These are phyloP conservation scores for Whalleya microplaca DNA, from an alignment of 2,329 filamentous ascomycete genomes.

Conservation along the genomic window DNA sequence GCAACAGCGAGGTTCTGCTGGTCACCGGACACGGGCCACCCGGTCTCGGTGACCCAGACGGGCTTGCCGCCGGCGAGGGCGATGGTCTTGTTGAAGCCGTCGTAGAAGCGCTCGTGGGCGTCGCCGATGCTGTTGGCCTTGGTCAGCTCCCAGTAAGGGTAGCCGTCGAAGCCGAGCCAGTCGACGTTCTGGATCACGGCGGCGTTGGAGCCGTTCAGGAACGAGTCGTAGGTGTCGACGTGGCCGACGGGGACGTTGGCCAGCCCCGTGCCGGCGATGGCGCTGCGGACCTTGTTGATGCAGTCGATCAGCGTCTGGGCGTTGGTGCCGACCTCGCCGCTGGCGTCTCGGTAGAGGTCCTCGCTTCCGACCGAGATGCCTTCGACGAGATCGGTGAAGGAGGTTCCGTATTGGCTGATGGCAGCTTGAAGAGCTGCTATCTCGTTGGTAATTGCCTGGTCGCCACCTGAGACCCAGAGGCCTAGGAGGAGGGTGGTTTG, in stretches of 20 bases:
- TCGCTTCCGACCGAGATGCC: constrained; percentile 60
- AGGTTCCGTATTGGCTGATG: constrained; percentile 47
- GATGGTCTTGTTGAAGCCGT: constrained; percentile 38
- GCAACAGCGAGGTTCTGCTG: constrained; percentile 50
- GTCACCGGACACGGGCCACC: constrained; percentile 57
- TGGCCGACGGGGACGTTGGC: constrained; percentile 51
- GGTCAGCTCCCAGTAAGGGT: constrained; percentile 56
- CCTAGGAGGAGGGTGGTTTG: constrained; percentile 56
- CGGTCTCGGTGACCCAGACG: constrained; percentile 58
- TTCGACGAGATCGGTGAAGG: constrained; percentile 50
- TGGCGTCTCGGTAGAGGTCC: constrained; percentile 55
- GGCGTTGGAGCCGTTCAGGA: constrained; percentile 53
- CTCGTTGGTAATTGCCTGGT: constrained; percentile 49
- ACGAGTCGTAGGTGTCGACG: constrained; percentile 60
- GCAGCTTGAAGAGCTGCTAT: constrained; percentile 54
- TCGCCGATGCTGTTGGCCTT: constrained; percentile 48
- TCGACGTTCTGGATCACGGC: constrained; percentile 55
- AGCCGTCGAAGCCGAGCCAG: constrained; percentile 57
- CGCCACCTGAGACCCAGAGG: constrained; percentile 49
- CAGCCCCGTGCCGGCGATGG: constrained; percentile 46
- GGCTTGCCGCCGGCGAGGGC: constrained; percentile 47
- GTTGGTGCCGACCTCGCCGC: constrained; percentile 39
- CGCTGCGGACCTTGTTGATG: constrained; percentile 57
- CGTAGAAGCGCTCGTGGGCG: constrained; percentile 48
- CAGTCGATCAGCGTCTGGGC: constrained; percentile 58